Percentiles rank a stretch among this genome's conserved stretches.
Conservation (phyloP, 1,139 yeast species). For the Eremothecium sinecaudum region DNA sequence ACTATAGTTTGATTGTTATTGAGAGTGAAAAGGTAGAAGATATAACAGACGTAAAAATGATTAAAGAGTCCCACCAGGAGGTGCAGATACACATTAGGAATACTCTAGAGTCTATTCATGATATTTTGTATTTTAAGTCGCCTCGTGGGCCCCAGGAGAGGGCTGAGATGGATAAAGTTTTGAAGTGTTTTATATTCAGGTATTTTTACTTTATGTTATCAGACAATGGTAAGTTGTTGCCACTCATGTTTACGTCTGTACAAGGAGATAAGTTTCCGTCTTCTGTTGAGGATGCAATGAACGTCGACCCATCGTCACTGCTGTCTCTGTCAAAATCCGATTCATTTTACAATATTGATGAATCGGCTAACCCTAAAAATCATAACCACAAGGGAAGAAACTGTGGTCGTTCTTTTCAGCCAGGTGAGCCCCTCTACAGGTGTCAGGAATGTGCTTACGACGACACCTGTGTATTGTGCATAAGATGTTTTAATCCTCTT, state of each 20-base stretch:
- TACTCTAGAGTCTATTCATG: constrained; percentile 20
- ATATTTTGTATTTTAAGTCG: constrained; percentile 14
- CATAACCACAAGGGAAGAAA: constrained; percentile 41
- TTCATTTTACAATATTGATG: constrained; percentile 19
- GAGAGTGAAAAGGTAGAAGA: too few species aligned
- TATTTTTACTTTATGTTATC: constrained; percentile 21
- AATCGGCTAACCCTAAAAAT: constrained; percentile 11
- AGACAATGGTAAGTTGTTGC: constrained; percentile 19
- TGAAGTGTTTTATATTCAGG: constrained; percentile 21
- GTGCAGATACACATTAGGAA: constrained; percentile 14
- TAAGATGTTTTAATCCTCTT: constrained; percentile 54
- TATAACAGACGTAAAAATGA: constrained; percentile 9
- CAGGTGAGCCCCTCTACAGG: constrained; percentile 57
- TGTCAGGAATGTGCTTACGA: constrained; percentile 65
- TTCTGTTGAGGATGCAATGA: constrained; percentile 15
- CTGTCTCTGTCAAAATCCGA: constrained; percentile 8
- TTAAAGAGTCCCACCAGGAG: constrained; percentile 7
- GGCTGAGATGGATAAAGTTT: constrained; percentile 22
- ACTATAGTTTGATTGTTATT: too few species aligned
- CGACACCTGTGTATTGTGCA: constrained; percentile 66
- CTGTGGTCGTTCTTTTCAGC: constrained; percentile 52
- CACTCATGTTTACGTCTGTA: constrained; percentile 15
- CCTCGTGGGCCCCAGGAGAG: constrained; percentile 25
- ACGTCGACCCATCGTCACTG: constrained; percentile 9
- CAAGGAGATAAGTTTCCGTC: constrained; percentile 15